Conservation (phyloP, 176 grass and related monocot species). For the Carex parvula region DNA sequence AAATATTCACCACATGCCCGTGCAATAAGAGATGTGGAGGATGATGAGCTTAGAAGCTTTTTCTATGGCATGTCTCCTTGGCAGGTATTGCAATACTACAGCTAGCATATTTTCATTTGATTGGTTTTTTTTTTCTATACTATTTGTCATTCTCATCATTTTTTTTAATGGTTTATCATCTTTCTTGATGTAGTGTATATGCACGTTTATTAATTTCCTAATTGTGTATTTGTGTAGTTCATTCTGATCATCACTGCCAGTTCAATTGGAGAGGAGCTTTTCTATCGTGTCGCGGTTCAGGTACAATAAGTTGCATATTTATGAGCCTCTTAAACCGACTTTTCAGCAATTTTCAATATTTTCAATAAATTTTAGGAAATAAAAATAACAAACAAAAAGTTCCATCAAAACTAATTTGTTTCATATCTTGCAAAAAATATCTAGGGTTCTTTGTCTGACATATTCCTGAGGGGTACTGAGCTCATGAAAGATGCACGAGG, state of each 20-base stretch:
- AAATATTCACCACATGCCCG: slow-evolving; percentile 96
- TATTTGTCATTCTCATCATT: not conserved
- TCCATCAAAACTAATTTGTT: not conserved
- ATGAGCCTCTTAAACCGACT: not conserved
- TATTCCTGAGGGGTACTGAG: slow-evolving; percentile 79
- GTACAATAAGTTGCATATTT: slow-evolving; percentile 31
- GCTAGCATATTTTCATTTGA: not conserved
- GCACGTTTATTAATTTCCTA: not conserved
- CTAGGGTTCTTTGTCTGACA: slow-evolving; percentile 73
- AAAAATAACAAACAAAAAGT: not conserved
- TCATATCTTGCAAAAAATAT: slow-evolving; percentile 3
- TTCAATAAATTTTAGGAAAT: not conserved
- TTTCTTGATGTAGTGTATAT: not conserved
- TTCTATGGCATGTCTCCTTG: slow-evolving; percentile 99
- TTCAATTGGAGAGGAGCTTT: slow-evolving; percentile 85
- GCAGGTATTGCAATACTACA: slow-evolving; percentile 45
- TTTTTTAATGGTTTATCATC: not conserved
- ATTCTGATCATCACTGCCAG: slow-evolving; percentile 77
- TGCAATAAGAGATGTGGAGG: slow-evolving; percentile 94
- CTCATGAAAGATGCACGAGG: slow-evolving; percentile 86
- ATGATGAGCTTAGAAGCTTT: slow-evolving; percentile 92
- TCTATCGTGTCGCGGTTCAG: slow-evolving; percentile 90
- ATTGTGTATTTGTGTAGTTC: slow-evolving; percentile 43
- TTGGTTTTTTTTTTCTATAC: slow-evolving; percentile 10
- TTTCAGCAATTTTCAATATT: not conserved